Percentiles rank a stretch among this genome's conserved stretches.
phyloP scores from a whole-genome alignment of 78 protist genomes.

The Salpingoeca rosetta region DNA sequence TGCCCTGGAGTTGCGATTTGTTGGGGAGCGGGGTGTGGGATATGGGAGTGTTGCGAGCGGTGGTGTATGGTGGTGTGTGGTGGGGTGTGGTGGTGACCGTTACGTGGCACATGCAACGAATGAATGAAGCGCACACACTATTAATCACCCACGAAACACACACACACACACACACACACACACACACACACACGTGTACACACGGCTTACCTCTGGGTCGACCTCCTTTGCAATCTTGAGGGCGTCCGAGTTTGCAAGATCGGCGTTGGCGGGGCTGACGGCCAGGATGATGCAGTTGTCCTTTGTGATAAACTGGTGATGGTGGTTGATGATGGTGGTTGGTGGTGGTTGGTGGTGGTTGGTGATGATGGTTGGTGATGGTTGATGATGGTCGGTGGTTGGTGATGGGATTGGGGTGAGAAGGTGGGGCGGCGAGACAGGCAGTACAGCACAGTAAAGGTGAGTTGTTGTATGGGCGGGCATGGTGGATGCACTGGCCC shows the following conservation, averaged over 20 bases:
- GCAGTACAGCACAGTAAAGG: too few relatives aligned
- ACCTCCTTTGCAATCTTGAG: slow-evolving; percentile 75
- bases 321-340: too few relatives aligned
- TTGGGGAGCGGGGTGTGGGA: not conserved
- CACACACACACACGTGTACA: slow-evolving; percentile 23
- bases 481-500: too few relatives aligned
- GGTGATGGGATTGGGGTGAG: slow-evolving; percentile 14
- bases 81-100: too few relatives aligned
- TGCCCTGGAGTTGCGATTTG: slow-evolving; percentile 35
- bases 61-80: too few relatives aligned
- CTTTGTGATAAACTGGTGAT: slow-evolving; percentile 55
- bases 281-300: slow-evolving; percentile 89
- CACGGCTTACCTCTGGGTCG: too few relatives aligned
- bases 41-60: too few relatives aligned
- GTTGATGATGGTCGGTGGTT: slow-evolving; percentile 68
- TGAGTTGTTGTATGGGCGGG: too few relatives aligned
- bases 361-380: too few relatives aligned
- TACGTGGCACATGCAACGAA: too few relatives aligned
- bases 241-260: slow-evolving; percentile 91
- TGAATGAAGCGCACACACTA: not conserved
- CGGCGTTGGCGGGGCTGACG: slow-evolving; percentile 91
- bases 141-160: too few relatives aligned
- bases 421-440: not conserved
- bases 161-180: not conserved
- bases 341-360: too few relatives aligned